These are phyloP conservation scores for Ceratocystis cacaofunesta DNA, from an alignment of 2,329 filamentous ascomycete species.

Conservation along the genomic window DNA sequence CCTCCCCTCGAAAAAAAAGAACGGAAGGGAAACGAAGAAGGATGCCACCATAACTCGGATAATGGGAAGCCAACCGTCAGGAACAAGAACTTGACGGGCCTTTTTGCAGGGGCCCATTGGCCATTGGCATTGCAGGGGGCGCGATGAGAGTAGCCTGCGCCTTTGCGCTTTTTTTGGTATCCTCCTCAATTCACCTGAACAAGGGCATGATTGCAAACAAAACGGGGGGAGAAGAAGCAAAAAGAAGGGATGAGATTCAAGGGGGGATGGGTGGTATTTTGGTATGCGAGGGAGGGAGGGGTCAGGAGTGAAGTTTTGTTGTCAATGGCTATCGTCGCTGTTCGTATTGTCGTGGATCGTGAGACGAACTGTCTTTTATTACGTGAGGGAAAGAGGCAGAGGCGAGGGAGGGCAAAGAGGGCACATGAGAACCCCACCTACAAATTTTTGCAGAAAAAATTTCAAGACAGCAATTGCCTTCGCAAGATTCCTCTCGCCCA, in stretches of 20 bases:
- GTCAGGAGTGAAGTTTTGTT: background rate
- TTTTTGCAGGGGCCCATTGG: conserved; percentile 2
- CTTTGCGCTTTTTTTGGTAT: conserved; percentile 4
- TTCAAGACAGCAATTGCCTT: too few relatives aligned
- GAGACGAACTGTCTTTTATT: too few relatives aligned
- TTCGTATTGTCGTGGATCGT: too few relatives aligned
- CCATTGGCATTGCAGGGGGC: background rate
- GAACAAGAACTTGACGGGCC: conserved; percentile 5
- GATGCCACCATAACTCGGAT: background rate
- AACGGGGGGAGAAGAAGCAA: background rate
- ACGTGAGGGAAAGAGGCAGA: too few relatives aligned
- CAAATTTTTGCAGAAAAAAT: too few relatives aligned
- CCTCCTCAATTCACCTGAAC: background rate
- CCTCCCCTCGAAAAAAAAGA: background rate
- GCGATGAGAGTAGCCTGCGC: background rate
- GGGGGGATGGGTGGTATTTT: background rate
- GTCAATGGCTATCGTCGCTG: background rate
- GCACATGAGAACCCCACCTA: too few relatives aligned
- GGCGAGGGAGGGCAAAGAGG: too few relatives aligned
- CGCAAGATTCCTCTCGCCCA: too few relatives aligned
- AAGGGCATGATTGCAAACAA: conserved; percentile 1
- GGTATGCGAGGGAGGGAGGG: background rate
- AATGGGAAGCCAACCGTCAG: conserved; percentile 1
- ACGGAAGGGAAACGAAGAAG: background rate
- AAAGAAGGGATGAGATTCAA: conserved; percentile 1